Base-by-base conservation (phyloP, 306 rosid species). In the Acacia acuminata region DNA sequence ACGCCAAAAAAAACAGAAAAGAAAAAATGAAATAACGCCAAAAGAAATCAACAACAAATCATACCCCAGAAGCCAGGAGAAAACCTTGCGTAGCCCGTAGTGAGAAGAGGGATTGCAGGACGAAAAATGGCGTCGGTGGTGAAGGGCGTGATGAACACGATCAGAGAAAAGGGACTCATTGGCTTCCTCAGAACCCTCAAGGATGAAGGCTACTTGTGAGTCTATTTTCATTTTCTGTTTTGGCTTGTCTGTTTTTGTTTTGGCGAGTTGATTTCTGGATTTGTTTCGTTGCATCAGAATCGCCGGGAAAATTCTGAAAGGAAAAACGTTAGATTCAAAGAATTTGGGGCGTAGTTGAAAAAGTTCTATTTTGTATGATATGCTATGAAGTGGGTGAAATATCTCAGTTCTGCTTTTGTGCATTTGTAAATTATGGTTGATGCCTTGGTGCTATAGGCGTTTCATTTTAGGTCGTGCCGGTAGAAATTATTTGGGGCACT, bases 51-150 rank as follows among this genome's bases (percentile, higher is more conserved):
- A 12, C 3, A 73, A 15, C 1, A 8, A 30, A 7, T 13, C 32
- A 16, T n/a, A 7, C 0, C 10, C 6, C 25, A 2, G 64, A 34
- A 17, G 44, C 30, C 20, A 50, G 13, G 5, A 61, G 47, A 64
- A 47, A 15, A 61, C 30, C 44, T 50, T 8, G 50, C 11, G 20
- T 68, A 51, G 40, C 34, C 34, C n/a, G 43, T 10, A 15, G 19
- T 32, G n/a, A 40, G 56, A 47, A 40, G 1, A 61, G 6, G 71
- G 43, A 51, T 10, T 63, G 12, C 42, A 45, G 66, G 27, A 86
- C 64, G 88, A 25, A 42, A 84, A 40, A 96, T 96, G 99, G 91
- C 98, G 38, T 87, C 97, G 85, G 94, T 94, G 88, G 96, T 89
- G 93, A 91, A 87, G 91, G 80, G 87, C 88, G 84, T 82, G 0